Conservation (phyloP, 225 moss, liverwort and hornwort genomes). For the Asterella californica region DNA sequence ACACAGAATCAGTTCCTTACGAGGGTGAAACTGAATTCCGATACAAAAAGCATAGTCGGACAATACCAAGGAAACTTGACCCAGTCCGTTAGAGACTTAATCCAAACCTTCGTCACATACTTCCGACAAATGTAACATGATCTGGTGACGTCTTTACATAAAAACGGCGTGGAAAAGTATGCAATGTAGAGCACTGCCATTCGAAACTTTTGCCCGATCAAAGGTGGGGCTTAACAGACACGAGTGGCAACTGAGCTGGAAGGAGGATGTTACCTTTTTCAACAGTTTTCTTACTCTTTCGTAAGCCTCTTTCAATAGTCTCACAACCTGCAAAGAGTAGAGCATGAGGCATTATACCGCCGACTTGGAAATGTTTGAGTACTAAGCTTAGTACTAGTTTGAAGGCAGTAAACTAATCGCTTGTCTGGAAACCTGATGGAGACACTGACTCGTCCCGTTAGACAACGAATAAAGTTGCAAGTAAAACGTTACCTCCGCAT, state of each 20-base stretch:
- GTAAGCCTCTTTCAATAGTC: constrained; percentile 94
- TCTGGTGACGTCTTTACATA: too few relatives aligned
- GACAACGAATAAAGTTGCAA: background rate
- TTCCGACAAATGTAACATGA: too few relatives aligned
- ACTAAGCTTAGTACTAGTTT: background rate
- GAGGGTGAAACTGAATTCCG: background rate
- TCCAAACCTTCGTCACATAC: too few relatives aligned
- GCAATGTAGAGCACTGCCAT: too few relatives aligned
- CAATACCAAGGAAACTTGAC: too few relatives aligned
- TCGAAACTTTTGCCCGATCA: background rate
- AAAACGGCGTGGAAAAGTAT: too few relatives aligned
- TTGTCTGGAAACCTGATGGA: background rate
- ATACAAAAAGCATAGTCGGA: too few relatives aligned
- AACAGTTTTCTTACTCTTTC: constrained; percentile 85
- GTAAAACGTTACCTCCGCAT: constrained; percentile 72
- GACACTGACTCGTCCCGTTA: background rate
- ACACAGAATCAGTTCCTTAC: background rate
- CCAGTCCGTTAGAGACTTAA: too few relatives aligned
- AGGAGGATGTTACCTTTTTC: constrained; percentile 52
- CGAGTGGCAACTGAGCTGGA: background rate
- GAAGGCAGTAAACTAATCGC: background rate
- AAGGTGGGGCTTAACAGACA: background rate
- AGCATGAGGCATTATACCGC: background rate
- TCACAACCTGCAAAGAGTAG: constrained; percentile 60
- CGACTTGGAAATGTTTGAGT: background rate